These are phyloP conservation scores for Orbilia brochopaga DNA, from an alignment of 2,329 filamentous ascomycete genomes.

Conservation along the genomic window DNA sequence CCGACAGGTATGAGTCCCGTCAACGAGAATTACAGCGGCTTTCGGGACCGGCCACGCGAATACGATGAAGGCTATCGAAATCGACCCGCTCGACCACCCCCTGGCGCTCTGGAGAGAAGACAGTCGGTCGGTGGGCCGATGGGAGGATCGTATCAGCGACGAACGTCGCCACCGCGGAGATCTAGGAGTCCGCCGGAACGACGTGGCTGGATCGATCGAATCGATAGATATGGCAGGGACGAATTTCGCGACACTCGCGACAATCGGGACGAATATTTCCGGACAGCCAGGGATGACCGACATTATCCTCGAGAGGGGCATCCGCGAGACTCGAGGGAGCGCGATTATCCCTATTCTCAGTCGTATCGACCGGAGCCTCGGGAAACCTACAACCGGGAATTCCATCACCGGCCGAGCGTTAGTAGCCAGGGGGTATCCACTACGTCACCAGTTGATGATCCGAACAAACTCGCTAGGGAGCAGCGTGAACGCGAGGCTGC, in stretches of 20 bases:
- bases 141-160: constrained; percentile 28
- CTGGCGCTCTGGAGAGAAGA: constrained; percentile 24
- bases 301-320: constrained; percentile 44
- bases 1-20: constrained; percentile 41
- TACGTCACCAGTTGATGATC: constrained; percentile 42
- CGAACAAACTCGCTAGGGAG: constrained; percentile 46
- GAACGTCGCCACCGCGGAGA: constrained; percentile 36
- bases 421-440: constrained; percentile 38
- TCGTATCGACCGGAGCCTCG: constrained; percentile 42
- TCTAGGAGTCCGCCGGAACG: constrained; percentile 45
- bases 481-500: constrained; percentile 48
- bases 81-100: constrained; percentile 18
- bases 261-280: constrained; percentile 33
- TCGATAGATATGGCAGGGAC: constrained; percentile 35
- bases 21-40: constrained; percentile 33
- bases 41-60: constrained; percentile 38
- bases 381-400: constrained; percentile 39
- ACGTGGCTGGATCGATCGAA: constrained; percentile 36
- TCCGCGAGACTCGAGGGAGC: constrained; percentile 28
- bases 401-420: constrained; percentile 39
- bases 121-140: constrained; percentile 43
- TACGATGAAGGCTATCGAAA: constrained; percentile 35
- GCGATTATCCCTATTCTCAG: constrained; percentile 39
- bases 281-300: constrained; percentile 25
- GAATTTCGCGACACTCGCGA: constrained; percentile 43